Evolutionary conservation across 805 yeast genomes (phyloP).

Genomic region (Huiozyma naganishii): DNA sequence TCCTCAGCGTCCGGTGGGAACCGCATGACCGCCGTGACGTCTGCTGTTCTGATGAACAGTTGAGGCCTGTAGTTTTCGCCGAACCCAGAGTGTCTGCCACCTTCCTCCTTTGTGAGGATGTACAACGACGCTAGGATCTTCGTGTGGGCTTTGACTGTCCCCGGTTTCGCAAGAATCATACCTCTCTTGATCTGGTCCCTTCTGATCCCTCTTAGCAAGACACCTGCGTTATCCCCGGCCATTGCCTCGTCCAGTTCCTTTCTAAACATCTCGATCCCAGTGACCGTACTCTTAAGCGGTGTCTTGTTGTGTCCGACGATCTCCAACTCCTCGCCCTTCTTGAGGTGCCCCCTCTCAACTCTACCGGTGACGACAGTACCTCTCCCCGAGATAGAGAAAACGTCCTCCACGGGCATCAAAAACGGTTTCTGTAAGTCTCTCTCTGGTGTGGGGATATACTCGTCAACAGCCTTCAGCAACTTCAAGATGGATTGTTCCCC

Average conservation of each 20-base stretch:
- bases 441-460: slow-evolving; percentile 87
- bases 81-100: slow-evolving; percentile 98
- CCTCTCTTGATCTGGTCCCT: slow-evolving; percentile 96
- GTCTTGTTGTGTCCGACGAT: slow-evolving; percentile 84
- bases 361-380: slow-evolving; percentile 99
- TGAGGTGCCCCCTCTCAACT: slow-evolving; percentile 94
- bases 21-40: slow-evolving; percentile 79
- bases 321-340: slow-evolving; percentile 98
- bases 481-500: slow-evolving; percentile 77
- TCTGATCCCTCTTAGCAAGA: slow-evolving; percentile 93
- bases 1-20: slow-evolving; percentile 82
- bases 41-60: slow-evolving; percentile 91
- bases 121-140: slow-evolving; percentile 90
- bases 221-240: slow-evolving; percentile 99
- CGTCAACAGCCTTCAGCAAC: slow-evolving; percentile 87
- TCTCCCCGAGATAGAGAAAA: slow-evolving; percentile 97
- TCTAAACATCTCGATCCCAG: slow-evolving; percentile 99
- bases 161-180: slow-evolving; percentile 93
- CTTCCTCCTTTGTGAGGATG: slow-evolving; percentile 91
- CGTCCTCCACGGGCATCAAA: slow-evolving; percentile 94
- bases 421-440: slow-evolving; percentile 96
- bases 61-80: slow-evolving; percentile 97
- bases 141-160: slow-evolving; percentile 82
- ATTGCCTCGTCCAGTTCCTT: slow-evolving; percentile 94
- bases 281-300: slow-evolving; percentile 86